These are phyloP conservation scores for Aquilaria agallochum DNA, from an alignment of 441 rosid genomes.

Conservation along the genomic window DNA sequence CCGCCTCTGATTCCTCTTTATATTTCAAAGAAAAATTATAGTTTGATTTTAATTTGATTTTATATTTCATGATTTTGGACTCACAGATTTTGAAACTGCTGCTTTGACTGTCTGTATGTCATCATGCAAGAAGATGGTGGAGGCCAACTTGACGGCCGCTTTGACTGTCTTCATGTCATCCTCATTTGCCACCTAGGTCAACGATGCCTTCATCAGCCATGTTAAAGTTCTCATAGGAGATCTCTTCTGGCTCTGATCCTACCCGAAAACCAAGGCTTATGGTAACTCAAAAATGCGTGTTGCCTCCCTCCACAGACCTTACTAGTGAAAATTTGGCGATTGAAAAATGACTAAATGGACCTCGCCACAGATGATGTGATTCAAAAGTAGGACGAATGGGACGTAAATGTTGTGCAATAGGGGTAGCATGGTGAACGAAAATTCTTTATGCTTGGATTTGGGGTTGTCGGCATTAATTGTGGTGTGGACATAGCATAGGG, in stretches of 20 bases:
- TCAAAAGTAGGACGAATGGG: conserved; percentile 15
- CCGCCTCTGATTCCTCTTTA: too few relatives aligned
- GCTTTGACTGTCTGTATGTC: too few relatives aligned
- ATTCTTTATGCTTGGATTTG: conserved; percentile 19
- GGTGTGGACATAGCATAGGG: too few relatives aligned
- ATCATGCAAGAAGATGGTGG: too few relatives aligned
- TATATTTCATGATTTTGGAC: too few relatives aligned
- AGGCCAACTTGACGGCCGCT: too few relatives aligned
- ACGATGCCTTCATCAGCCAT: conserved; percentile 67
- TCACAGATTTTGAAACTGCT: too few relatives aligned
- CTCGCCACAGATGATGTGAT: conserved; percentile 30
- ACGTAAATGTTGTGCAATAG: not conserved
- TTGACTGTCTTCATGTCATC: too few relatives aligned
- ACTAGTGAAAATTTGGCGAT: conserved; percentile 29
- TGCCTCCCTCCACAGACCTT: conserved; percentile 77
- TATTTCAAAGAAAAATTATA: too few relatives aligned
- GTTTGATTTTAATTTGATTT: too few relatives aligned
- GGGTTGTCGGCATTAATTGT: too few relatives aligned
- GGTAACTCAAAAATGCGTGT: conserved; percentile 38
- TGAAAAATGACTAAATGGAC: conserved; percentile 62
- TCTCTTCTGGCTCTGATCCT: conserved; percentile 44
- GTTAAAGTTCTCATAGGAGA: conserved; percentile 60
- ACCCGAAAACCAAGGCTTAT: conserved; percentile 18
- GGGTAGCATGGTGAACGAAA: conserved; percentile 61
- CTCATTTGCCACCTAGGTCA: conserved; percentile 60